phyloP scores from a whole-genome alignment of 2,329 filamentous ascomycete species.

The Trichophyton mentagrophytes region DNA sequence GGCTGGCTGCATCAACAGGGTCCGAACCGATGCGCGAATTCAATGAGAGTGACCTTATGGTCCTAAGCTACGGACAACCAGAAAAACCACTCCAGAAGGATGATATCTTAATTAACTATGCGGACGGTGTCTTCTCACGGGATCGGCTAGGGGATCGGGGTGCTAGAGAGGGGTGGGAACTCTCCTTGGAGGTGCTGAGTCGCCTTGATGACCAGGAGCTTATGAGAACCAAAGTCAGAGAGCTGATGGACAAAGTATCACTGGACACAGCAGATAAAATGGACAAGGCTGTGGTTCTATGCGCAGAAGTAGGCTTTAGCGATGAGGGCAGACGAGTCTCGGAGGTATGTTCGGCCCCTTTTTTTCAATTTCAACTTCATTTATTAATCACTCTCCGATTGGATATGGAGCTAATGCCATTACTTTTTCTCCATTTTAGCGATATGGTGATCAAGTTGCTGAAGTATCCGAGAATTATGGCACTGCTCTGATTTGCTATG shows the following conservation, averaged over 20 bases:
- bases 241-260: constrained; percentile 60
- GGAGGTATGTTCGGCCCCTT: constrained; percentile 48
- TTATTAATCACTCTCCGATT: not conserved
- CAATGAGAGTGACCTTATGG: constrained; percentile 72
- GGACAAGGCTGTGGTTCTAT: constrained; percentile 67
- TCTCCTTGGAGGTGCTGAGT: constrained; percentile 70
- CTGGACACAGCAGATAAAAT: constrained; percentile 59
- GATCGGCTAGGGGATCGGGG: constrained; percentile 23
- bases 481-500: constrained; percentile 79
- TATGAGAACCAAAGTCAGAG: constrained; percentile 60
- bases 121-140: constrained; percentile 44
- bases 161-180: constrained; percentile 67
- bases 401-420: constrained; percentile 8
- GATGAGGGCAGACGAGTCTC: constrained; percentile 69
- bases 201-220: constrained; percentile 61
- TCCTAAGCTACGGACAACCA: constrained; percentile 56
- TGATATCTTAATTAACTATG: constrained; percentile 63
- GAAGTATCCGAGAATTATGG: constrained; percentile 66
- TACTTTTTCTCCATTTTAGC: constrained; percentile 37
- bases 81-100: constrained; percentile 60
- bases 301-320: constrained; percentile 64
- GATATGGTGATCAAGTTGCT: constrained; percentile 67
- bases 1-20: constrained; percentile 54
- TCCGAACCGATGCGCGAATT: constrained; percentile 52
- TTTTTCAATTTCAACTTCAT: not conserved